Conservation (phyloP, 2,329 filamentous ascomycete genomes). For the Massarina eburnea region DNA sequence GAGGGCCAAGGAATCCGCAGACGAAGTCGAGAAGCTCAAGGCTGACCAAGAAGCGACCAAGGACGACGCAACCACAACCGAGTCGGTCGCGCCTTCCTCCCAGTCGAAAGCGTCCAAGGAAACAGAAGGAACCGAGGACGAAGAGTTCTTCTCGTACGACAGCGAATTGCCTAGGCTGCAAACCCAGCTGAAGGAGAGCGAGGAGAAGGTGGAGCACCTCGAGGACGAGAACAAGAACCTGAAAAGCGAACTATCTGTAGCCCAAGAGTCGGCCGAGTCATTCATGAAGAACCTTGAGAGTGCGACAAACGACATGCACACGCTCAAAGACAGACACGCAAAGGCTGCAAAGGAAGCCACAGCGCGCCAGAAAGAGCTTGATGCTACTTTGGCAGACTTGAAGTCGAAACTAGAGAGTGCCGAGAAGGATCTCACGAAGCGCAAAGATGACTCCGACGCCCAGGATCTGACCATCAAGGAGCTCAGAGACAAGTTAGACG, state of each 20-base stretch:
- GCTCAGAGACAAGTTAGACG: slow-evolving; percentile 31
- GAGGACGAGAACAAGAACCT: slow-evolving; percentile 68
- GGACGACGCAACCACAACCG: slow-evolving; percentile 30
- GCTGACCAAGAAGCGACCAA: slow-evolving; percentile 17
- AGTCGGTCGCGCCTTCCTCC: slow-evolving; percentile 28
- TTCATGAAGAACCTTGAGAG: slow-evolving; percentile 63
- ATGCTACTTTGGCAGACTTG: slow-evolving; percentile 27
- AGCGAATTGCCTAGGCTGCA: slow-evolving; percentile 83
- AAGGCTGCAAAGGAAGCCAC: slow-evolving; percentile 37
- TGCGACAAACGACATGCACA: slow-evolving; percentile 64
- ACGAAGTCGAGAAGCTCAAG: slow-evolving; percentile 64
- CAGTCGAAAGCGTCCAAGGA: slow-evolving; percentile 27
- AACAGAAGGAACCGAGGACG: slow-evolving; percentile 44
- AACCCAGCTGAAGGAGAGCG: slow-evolving; percentile 68
- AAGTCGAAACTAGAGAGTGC: slow-evolving; percentile 39
- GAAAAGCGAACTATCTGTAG: slow-evolving; percentile 69
- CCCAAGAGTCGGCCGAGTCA: slow-evolving; percentile 63
- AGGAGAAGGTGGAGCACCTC: slow-evolving; percentile 70
- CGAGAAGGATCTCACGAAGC: slow-evolving; percentile 49
- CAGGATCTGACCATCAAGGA: slow-evolving; percentile 45
- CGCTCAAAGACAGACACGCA: slow-evolving; percentile 56
- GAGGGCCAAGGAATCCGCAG: slow-evolving; percentile 61
- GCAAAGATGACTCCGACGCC: slow-evolving; percentile 46
- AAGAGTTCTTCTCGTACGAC: slow-evolving; percentile 92
- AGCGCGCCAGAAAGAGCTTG: slow-evolving; percentile 33